Evolutionary conservation across 768 basidiomycete species (phyloP), one percentile per base, ranked within the genome.

Genomic region (Russula ochroleuca): DNA sequence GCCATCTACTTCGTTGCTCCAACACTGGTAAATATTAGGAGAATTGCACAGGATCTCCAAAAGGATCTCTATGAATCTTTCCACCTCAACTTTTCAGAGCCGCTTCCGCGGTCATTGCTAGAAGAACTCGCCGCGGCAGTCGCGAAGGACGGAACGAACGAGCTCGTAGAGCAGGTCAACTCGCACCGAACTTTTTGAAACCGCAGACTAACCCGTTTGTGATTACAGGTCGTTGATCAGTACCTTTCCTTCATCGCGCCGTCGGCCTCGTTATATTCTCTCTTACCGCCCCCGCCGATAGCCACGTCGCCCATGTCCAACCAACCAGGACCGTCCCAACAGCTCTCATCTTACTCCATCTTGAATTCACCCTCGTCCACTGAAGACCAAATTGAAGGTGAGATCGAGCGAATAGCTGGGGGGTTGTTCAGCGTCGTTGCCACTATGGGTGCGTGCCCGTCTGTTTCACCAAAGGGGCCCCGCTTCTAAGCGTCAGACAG

Each of bases 1-100:
- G 94, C 97, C 1, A 83, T 98, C 35, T 99, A 99, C 78, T 97
- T 99, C 72, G 90, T 98, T 56, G 83, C 94, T 0, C 96, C 97
- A 0, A 96, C 93, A 2, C 78, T 91, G 14, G 76, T 79, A 59
- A 99, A 98, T 72, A 83, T 98, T 69, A 81, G 83, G 63, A 83
- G 96, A 65, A 96, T 99, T 80, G 89, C 93, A 17, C 88, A 96
- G 73, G 97, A 99, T 76, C 83, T 98, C 41, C 85, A 87, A 73
- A 92, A 93, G 71, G 80, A 81, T 31, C 81, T 98, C 50, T 99
- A 99, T 72, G 92, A 97, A 70, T 87, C 92, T 0, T 94, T 90
- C 73, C 90, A 98, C 73, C 79, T 99, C 67, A 96, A 95, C 74
- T 99, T 98, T 72, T 93, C 94, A 13, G 94, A 94, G 65, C 90